Conservation (phyloP, 345 rosid species). For the Moricandia arvensis region DNA sequence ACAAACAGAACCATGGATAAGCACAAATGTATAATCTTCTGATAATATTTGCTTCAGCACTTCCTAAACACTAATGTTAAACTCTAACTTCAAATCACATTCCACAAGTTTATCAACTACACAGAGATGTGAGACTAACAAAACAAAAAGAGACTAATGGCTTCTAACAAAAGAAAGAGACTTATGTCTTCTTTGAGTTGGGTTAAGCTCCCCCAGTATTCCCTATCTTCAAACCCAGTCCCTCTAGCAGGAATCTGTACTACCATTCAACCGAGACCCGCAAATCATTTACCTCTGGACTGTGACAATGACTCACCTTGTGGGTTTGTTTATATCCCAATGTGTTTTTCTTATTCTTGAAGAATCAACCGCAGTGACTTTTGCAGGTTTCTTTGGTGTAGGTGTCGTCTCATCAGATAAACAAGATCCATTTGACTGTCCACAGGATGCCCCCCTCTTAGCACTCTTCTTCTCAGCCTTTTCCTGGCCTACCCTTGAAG, state of each 20-base stretch:
- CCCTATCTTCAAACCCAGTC: not conserved
- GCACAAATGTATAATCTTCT: not conserved
- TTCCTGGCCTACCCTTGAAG: conserved; percentile 1
- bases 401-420: conserved; percentile 5
- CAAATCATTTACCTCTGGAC: conserved; percentile 24
- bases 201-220: not conserved
- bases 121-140: not conserved
- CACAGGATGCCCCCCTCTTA: conserved; percentile 15
- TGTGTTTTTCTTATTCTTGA: conserved; percentile 43
- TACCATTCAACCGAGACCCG: not conserved
- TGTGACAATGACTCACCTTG: conserved; percentile 25
- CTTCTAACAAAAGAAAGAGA: not conserved
- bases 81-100: not conserved
- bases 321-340: conserved; percentile 14
- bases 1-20: not conserved
- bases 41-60: not conserved
- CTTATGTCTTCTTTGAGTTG: not conserved
- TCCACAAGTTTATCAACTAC: not conserved
- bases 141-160: not conserved
- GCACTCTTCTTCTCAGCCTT: conserved; percentile 20
- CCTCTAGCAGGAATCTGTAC: not conserved
- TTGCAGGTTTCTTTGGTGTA: conserved; percentile 23
- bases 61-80: not conserved
- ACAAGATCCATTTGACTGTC: conserved; percentile 6
- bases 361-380: conserved; percentile 28